phyloP scores from a whole-genome alignment of 805 yeast species.

The Starmerella sirachaensis region DNA sequence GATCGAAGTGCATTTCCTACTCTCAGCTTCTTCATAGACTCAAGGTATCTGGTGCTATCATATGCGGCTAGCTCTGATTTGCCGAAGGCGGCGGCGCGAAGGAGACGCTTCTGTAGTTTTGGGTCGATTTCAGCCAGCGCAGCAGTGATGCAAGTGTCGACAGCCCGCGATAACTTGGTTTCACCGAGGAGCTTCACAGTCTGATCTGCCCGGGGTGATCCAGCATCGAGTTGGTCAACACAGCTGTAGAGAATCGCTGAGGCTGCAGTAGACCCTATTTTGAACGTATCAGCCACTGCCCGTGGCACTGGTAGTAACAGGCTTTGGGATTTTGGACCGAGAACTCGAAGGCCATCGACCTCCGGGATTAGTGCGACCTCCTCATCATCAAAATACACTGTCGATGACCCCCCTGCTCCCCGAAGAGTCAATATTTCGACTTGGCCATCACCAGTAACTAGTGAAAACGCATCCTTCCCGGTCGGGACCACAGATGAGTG shows the following conservation, averaged over 20 bases:
- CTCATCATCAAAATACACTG: slow-evolving; percentile 27
- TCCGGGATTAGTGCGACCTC: slow-evolving; percentile 37
- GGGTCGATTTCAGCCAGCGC: slow-evolving; percentile 69
- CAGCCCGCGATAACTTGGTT: slow-evolving; percentile 43
- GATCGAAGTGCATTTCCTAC: slow-evolving; percentile 56
- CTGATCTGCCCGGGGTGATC: slow-evolving; percentile 73
- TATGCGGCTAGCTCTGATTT: slow-evolving; percentile 45
- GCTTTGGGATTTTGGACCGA: slow-evolving; percentile 48
- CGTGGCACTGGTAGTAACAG: slow-evolving; percentile 52
- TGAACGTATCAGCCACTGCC: slow-evolving; percentile 49
- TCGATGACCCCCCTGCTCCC: slow-evolving; percentile 9
- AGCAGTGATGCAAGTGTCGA: slow-evolving; percentile 58
- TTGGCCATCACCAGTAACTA: slow-evolving; percentile 21
- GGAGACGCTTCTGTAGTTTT: slow-evolving; percentile 63
- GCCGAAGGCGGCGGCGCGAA: slow-evolving; percentile 79
- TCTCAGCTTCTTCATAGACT: slow-evolving; percentile 48
- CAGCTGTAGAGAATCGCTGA: slow-evolving; percentile 76
- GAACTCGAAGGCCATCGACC: slow-evolving; percentile 56
- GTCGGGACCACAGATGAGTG: slow-evolving; percentile 46
- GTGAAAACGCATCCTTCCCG: slow-evolving; percentile 67
- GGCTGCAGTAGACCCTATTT: slow-evolving; percentile 73
- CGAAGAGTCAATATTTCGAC: slow-evolving; percentile 29
- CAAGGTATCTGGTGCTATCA: slow-evolving; percentile 51
- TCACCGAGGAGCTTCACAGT: slow-evolving; percentile 48
- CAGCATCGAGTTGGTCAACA: slow-evolving; percentile 47